Percentiles rank a stretch among this genome's conserved stretches.
Conservation (phyloP, 306 rosid genomes). For the Astragalus membranaceus region DNA sequence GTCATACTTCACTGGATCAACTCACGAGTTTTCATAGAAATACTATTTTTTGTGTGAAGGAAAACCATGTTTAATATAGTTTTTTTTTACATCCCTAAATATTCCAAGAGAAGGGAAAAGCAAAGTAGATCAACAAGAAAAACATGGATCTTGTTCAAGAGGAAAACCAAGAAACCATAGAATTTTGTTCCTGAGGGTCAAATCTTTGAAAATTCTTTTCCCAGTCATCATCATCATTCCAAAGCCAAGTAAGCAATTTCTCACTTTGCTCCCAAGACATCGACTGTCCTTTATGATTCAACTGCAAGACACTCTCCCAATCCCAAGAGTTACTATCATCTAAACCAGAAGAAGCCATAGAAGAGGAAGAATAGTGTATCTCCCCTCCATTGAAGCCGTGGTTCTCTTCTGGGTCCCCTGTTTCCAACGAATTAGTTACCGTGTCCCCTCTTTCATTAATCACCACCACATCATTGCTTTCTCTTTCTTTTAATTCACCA, state of each 20-base stretch:
- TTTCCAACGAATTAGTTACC: background rate
- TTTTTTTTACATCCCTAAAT: background rate
- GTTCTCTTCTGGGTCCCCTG: background rate
- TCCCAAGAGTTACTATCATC: conserved; percentile 33
- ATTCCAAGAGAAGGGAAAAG: background rate
- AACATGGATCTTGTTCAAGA: background rate
- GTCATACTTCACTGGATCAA: too few relatives aligned
- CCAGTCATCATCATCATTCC: conserved; percentile 31
- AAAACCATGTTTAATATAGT: background rate
- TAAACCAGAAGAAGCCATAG: background rate
- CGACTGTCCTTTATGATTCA: background rate
- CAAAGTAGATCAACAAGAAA: background rate
- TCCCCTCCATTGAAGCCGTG: conserved; percentile 7
- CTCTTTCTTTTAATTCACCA: conserved; percentile 2
- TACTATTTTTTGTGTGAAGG: background rate
- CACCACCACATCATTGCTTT: background rate
- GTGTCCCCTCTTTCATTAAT: background rate
- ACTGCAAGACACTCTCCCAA: conserved; percentile 31
- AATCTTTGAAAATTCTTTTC: conserved; percentile 11
- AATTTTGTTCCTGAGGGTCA: background rate
- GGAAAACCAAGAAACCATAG: background rate
- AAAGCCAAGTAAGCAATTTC: conserved; percentile 25
- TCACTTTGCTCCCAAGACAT: conserved; percentile 7
- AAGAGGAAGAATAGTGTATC: conserved; percentile 11
- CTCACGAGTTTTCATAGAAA: background rate